Percentiles rank a stretch among this genome's conserved stretches.
phyloP scores from a whole-genome alignment of 805 yeast species.

The Lipomyces starkeyi region DNA sequence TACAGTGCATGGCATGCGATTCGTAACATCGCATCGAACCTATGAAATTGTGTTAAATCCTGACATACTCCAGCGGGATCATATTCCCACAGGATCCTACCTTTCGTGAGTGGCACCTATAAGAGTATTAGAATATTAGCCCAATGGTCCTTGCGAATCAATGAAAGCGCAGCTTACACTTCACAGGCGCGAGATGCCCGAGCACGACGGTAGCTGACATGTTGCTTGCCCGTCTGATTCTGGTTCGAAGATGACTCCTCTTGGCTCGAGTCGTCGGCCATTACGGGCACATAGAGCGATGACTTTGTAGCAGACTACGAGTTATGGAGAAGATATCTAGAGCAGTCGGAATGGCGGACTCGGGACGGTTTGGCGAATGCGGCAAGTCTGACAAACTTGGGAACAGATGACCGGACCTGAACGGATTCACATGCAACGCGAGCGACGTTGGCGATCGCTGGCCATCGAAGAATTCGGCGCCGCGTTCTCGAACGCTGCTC shows the following conservation, averaged over 20 bases:
- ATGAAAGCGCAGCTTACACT: slow-evolving; percentile 56
- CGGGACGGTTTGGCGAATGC: not conserved
- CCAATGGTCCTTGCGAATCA: not conserved
- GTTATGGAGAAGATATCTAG: not conserved
- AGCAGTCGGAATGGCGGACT: not conserved
- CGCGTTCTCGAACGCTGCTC: no score
- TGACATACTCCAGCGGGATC: not conserved
- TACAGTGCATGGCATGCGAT: slow-evolving; percentile 62
- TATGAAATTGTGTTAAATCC: slow-evolving; percentile 1
- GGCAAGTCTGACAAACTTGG: not conserved
- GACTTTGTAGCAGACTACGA: not conserved
- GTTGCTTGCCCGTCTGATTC: slow-evolving; percentile 19
- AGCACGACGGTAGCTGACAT: slow-evolving; percentile 44
- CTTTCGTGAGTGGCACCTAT: slow-evolving; percentile 40
- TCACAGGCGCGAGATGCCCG: slow-evolving; percentile 75
- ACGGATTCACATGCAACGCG: slow-evolving; percentile 1
- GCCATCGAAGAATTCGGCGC: not conserved
- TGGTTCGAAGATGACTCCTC: slow-evolving; percentile 27
- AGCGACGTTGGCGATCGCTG: not conserved
- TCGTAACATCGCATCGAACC: slow-evolving; percentile 57
- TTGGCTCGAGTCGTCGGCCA: slow-evolving; percentile 34
- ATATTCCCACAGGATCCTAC: slow-evolving; percentile 14
- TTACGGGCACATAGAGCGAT: not conserved
- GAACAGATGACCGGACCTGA: not conserved
- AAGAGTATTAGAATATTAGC: not conserved